These are phyloP conservation scores for Trichoderma hamatum DNA, from an alignment of 2,329 filamentous ascomycete genomes.

Conservation along the genomic window DNA sequence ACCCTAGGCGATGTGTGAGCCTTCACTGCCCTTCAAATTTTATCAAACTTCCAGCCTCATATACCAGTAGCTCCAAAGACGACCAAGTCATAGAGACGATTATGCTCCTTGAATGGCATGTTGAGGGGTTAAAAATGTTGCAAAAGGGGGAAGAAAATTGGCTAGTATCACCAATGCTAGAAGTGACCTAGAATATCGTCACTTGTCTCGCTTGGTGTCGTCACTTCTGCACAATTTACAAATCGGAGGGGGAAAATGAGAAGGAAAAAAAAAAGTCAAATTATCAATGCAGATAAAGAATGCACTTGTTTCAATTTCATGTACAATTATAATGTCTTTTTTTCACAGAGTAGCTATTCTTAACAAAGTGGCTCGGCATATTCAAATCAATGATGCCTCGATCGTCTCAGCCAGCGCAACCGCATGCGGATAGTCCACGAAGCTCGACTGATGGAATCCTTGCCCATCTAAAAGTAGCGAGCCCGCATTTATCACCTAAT, in stretches of 20 bases:
- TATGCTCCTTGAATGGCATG: conserved; percentile 55
- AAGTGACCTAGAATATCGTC: neutral
- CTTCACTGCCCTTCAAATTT: neutral
- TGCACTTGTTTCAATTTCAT: neutral
- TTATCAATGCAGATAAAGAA: neutral
- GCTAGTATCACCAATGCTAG: neutral
- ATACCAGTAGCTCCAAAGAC: conserved; percentile 62
- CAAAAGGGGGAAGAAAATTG: neutral
- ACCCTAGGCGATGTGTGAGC: conserved; percentile 58
- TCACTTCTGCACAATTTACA: neutral
- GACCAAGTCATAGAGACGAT: conserved; percentile 59
- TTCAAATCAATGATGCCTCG: neutral
- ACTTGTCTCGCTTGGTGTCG: neutral
- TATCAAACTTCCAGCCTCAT: conserved; percentile 14
- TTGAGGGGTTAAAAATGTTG: neutral
- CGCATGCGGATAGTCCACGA: neutral
- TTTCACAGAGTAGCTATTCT: neutral
- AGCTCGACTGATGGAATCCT: neutral
- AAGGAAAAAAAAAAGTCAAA: neutral
- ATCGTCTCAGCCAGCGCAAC: neutral
- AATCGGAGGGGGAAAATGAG: neutral
- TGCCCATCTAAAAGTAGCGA: neutral
- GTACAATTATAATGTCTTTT: neutral
- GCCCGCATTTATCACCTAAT: neutral
- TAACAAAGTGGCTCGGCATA: neutral